These are phyloP conservation scores for Sporothrix curviconia DNA, from an alignment of 2,329 filamentous ascomycete species.

Conservation along the genomic window DNA sequence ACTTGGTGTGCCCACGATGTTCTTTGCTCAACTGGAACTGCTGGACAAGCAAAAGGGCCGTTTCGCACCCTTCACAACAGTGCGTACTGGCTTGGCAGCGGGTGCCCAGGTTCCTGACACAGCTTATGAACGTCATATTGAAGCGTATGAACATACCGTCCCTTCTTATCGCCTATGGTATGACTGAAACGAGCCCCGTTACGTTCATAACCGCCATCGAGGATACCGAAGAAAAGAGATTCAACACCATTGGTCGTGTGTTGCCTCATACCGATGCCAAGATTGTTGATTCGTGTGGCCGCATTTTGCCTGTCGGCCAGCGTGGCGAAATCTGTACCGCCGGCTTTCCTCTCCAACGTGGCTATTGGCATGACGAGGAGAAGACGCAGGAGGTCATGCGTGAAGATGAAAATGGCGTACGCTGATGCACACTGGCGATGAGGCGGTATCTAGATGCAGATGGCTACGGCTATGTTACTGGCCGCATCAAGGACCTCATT, in stretches of 20 bases:
- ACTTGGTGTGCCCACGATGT: conserved; percentile 94
- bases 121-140: conserved; percentile 65
- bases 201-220: conserved; percentile 73
- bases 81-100: conserved; percentile 87
- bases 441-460: conserved; percentile 76
- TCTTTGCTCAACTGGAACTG: conserved; percentile 76
- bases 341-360: conserved; percentile 86
- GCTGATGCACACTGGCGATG: conserved; percentile 92
- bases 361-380: conserved; percentile 72
- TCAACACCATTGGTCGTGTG: conserved; percentile 68
- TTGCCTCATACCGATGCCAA: conserved; percentile 76
- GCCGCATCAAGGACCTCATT: conserved; percentile 90
- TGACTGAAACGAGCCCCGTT: conserved; percentile 83
- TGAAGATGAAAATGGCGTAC: conserved; percentile 35
- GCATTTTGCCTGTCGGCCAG: conserved; percentile 56
- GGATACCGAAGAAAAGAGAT: conserved; percentile 67
- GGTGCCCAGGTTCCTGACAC: conserved; percentile 79
- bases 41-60: conserved; percentile 46
- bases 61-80: too few species aligned
- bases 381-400: too few species aligned
- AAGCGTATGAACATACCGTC: conserved; percentile 68
- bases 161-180: conserved; percentile 90
- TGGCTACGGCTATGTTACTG: conserved; percentile 83
- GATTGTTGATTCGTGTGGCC: conserved; percentile 61
- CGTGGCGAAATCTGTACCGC: conserved; percentile 75